Evolutionary conservation across 148 eudicot genomes (phyloP), one percentile per base, ranked within the genome.

Genomic region (Simmondsia chinensis): DNA sequence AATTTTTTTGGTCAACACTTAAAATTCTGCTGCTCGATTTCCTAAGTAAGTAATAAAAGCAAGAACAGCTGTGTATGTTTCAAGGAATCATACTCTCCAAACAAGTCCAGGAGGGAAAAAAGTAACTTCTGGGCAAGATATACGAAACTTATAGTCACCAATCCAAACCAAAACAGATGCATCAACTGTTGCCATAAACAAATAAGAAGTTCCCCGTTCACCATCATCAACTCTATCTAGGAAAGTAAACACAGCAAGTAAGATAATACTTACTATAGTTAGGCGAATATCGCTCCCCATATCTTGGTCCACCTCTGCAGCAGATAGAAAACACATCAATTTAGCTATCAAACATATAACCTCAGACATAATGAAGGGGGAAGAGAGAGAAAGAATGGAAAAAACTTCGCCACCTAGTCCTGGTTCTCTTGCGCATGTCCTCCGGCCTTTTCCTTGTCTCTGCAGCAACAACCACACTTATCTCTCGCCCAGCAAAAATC

Each of bases 401-500:
- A 8, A 43, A 3, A 16, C 16, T 43, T 30, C 32, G 54, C 49
- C 63, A 73, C 83, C 83, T 62, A 21, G 30, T 24, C 57, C 84
- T 63, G 35, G 78, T 45, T 54, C 65, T 74, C 24, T 77, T 61
- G 29, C 84, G 87, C 94, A 83, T 83, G 4, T 83, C 94, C 18
- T 72, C 82, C 6, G 87, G 86, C 58, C 74, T 70, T 52, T 83
- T 79, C 39, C 94, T 67, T 4, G 70, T 51, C 54, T 83, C 94
- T 4, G 74, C 53, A 61, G 94, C 94, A 60, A 82, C 44, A 38
- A 82, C 80, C 20, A 82, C 94, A 43, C 73, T 63, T 20, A 82
- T 69, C 58, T 83, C 86, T 47, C 94, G 65, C 11, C 94, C 94
- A 52, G 75, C 75, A 70, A 83, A 73, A 43, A 75, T 49, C 55